phyloP scores from a whole-genome alignment of 2,329 filamentous ascomycete species.

The Neopestalotiopsis sp. region DNA sequence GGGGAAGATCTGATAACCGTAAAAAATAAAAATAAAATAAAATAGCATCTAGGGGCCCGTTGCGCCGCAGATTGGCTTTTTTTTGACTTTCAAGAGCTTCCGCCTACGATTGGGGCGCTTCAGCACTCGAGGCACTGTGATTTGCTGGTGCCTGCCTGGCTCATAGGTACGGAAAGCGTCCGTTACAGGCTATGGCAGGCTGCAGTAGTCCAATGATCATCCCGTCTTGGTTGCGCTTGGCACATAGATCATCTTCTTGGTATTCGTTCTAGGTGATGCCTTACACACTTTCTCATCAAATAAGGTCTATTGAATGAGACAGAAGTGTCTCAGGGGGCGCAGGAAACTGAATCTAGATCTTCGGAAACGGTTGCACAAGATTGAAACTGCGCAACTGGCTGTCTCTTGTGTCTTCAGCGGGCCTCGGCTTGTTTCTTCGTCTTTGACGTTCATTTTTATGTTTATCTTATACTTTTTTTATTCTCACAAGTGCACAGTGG shows the following conservation, averaged over 20 bases:
- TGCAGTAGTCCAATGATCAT: constrained; percentile 8
- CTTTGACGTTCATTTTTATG: too few relatives aligned
- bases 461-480: not conserved
- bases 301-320: not conserved
- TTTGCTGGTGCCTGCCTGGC: not conserved
- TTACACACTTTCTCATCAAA: not conserved
- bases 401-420: not conserved
- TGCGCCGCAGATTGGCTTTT: not conserved
- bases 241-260: constrained; percentile 10
- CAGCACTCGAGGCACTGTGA: not conserved
- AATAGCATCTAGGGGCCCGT: not conserved
- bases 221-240: constrained; percentile 15
- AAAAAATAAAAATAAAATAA: not conserved
- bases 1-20: constrained; percentile 1
- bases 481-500: not conserved
- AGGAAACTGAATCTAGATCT: not conserved
- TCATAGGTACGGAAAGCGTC: not conserved
- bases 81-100: not conserved
- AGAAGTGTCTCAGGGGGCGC: not conserved
- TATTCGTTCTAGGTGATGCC: not conserved
- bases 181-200: not conserved
- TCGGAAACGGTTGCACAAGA: not conserved
- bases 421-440: not conserved
- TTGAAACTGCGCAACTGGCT: not conserved
- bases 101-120: not conserved